Percentiles rank a stretch among this genome's conserved stretches.
Conservation (phyloP, 352 stramenopile species). For the Globisporangium camurandrum region DNA sequence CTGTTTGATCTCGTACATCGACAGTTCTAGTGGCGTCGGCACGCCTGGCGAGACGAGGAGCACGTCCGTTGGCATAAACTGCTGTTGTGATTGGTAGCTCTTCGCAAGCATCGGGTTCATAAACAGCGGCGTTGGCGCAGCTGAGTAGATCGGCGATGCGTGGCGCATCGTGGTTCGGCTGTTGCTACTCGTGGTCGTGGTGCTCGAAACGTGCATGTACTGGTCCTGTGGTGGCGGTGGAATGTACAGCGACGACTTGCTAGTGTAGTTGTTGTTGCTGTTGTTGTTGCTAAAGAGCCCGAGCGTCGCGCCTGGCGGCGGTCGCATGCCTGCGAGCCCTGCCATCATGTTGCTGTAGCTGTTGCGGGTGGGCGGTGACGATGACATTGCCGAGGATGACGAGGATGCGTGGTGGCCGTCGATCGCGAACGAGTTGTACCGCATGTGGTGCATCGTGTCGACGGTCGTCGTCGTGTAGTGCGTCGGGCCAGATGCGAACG, state of each 20-base stretch:
- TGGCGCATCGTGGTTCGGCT: constrained; percentile 7
- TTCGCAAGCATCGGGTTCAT: constrained; percentile 60
- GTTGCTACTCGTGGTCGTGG: constrained; percentile 7
- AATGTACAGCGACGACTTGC: constrained; percentile 21
- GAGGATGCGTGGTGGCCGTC: constrained; percentile 35
- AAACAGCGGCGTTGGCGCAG: constrained; percentile 27
- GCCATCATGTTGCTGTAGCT: constrained; percentile 2
- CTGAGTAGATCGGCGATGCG: constrained; percentile 12
- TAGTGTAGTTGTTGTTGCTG: constrained; percentile 8
- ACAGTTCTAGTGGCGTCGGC: constrained; percentile 67
- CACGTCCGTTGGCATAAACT: constrained; percentile 29
- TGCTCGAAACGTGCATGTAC: constrained; percentile 12
- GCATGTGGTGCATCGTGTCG: constrained; percentile 35
- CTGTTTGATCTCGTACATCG: constrained; percentile 83
- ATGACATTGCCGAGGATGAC: constrained; percentile 27
- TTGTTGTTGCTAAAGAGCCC: constrained; percentile 23
- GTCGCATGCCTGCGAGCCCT: constrained; percentile 7
- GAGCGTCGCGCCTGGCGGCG: constrained; percentile 32
- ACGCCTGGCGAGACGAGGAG: constrained; percentile 60
- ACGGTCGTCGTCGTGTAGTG: constrained; percentile 60
- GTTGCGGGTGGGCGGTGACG: constrained; percentile 15
- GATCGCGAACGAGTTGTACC: constrained; percentile 40
- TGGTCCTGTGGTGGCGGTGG: constrained; percentile 7
- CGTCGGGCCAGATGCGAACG: constrained; percentile 37
- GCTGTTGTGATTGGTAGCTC: constrained; percentile 41